Evolutionary conservation across 1,284 basidiomycete species (phyloP).

Genomic region (Leucoagaricus sp.): DNA sequence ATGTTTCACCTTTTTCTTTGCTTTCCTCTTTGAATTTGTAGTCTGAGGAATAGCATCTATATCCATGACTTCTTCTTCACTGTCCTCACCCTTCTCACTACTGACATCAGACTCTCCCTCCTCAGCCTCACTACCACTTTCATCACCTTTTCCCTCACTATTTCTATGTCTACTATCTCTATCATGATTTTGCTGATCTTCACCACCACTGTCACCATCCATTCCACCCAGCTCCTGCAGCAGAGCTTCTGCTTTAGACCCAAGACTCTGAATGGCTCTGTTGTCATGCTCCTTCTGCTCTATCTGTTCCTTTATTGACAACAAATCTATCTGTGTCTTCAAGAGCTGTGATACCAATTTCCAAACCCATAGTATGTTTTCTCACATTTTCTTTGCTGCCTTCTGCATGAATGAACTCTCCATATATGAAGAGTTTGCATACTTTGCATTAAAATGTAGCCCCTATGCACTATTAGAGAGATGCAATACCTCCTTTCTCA

Average conservation of each 20-base stretch:
- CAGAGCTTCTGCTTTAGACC: no score
- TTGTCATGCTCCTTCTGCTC: no score
- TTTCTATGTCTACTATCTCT: no score
- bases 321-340: neutral
- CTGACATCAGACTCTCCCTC: neutral
- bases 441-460: neutral
- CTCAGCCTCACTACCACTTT: neutral
- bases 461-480: no score
- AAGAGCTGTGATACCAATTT: neutral
- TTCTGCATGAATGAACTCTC: slow-evolving; percentile 1
- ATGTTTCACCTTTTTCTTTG: no score
- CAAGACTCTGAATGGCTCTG: no score
- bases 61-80: no score
- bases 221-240: neutral
- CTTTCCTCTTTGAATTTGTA: neutral
- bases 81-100: neutral
- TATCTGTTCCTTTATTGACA: no score
- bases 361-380: neutral
- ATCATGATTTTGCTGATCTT: no score
- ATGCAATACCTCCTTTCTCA: no score
- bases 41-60: neutral
- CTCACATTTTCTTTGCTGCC: neutral
- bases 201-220: no score
- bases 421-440: neutral
- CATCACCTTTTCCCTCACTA: no score